These are phyloP conservation scores for Penicillium riverlandense DNA, from an alignment of 495 filamentous ascomycete species.

Conservation along the genomic window DNA sequence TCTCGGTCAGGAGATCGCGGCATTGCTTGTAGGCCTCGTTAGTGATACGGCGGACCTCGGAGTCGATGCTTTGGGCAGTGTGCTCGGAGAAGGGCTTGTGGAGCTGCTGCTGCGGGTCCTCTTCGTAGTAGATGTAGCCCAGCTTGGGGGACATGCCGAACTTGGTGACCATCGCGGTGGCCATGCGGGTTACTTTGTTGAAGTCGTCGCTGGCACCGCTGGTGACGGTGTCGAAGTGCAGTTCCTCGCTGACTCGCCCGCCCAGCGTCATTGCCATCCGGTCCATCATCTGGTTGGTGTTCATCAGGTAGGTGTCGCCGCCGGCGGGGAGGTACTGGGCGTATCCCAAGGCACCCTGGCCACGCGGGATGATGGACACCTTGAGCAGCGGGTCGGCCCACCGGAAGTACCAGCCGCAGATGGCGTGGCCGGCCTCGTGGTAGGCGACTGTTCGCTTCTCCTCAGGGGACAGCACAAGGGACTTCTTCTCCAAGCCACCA, in stretches of 20 bases:
- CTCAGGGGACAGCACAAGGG: conserved; percentile 79
- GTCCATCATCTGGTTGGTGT: conserved; percentile 92
- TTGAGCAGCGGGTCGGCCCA: conserved; percentile 95
- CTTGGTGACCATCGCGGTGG: conserved; percentile 92
- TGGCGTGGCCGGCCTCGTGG: conserved; percentile 96
- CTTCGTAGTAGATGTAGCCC: conserved; percentile 83
- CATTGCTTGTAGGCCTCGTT: conserved; percentile 89
- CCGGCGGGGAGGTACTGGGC: conserved; percentile 89
- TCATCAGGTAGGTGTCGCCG: conserved; percentile 87
- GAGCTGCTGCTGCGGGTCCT: conserved; percentile 67
- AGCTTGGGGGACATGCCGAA: conserved; percentile 96
- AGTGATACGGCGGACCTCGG: conserved; percentile 82
- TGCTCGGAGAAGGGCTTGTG: conserved; percentile 95
- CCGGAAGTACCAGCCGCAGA: conserved; percentile 97
- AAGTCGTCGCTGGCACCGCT: conserved; percentile 94
- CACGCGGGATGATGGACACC: conserved; percentile 96
- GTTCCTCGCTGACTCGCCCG: conserved; percentile 87
- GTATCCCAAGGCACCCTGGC: conserved; percentile 87
- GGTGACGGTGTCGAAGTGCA: conserved; percentile 94
- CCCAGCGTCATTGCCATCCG: conserved; percentile 99
- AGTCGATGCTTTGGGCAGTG: conserved; percentile 84
- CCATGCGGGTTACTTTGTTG: conserved; percentile 96
- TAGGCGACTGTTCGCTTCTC: conserved; percentile 96
- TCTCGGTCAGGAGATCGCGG: conserved; percentile 69
- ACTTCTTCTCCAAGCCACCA: conserved; percentile 93